Base-by-base conservation (phyloP, 1,284 basidiomycete species). In the Ceratobasidium theobromae region DNA sequence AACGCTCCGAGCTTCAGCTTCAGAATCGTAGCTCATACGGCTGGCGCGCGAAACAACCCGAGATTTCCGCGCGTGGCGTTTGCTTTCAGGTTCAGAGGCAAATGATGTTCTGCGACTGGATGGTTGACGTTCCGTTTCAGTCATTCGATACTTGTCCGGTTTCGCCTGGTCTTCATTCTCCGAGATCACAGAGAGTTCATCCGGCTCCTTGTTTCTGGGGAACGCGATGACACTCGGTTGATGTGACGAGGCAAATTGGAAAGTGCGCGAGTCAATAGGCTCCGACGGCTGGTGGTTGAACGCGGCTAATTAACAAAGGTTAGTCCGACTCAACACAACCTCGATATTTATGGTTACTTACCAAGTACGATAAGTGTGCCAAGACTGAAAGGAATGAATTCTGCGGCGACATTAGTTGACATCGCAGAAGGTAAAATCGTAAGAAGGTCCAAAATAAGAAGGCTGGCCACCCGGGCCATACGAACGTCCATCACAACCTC, bases 311-410 rank as follows among this genome's bases (percentile, higher is more conserved):
- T 21, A n/a, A 30, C 40, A 6, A 49, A 5, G 14, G 38, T 51
- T 11, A 25, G 58, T 62, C 46, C 21, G 33, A 46, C 8, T 16
- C 25, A 18, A n/a, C 12, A 40, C 21, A 18, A 62, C 40, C n/a
- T n/a, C n/a, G n/a, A n/a, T n/a, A n/a, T n/a, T n/a, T n/a, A n/a
- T n/a, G n/a, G n/a, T 21, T 45, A 33, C 58, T 23, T 28, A 73
- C 72, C 71, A 49, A 84, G 74, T n/a, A 84, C 81, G 21, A 79
- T 66, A 14, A 84, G 67, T 4, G 79, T 75, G 16, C 79, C 81
- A n/a, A 84, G 69, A 67, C 79, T 79, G 65, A 80, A 79, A 0
- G 82, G 81, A 23, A 84, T 70, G 64, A 80, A 80, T 51, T 83
- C 79, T 0, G 76, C 80, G 3, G 82, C 60, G 8, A 78, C 70